Evolutionary conservation across 345 rosid species (phyloP), one percentile per base, ranked within the genome.

Genomic region (Camelina hispida): DNA sequence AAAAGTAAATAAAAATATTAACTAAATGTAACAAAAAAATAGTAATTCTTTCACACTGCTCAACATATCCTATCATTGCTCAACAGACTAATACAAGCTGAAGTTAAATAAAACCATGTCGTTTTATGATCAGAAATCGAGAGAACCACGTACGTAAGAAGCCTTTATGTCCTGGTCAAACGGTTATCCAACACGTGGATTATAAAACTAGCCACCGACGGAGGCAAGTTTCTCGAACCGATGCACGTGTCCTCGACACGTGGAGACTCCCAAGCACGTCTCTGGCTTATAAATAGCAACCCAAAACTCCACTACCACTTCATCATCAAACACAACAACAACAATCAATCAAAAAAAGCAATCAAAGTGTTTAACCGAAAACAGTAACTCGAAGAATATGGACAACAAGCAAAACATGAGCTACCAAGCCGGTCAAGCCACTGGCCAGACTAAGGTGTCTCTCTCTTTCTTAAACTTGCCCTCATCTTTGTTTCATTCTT

Each of bases 381-480:
- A 12, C 28, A 63, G n/a, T 7, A 44, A 37, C 4, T 7, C 8
- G 14, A 63, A 63, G 48, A 66, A 8, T 54, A 72, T 77, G 85
- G 84, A 84, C 79, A 80, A 81, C 73, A 79, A 78, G 54, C 75
- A 84, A 74, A 71, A 66, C 58, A 55, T 81, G 74, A 74, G 85
- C 78, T 82, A 70, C 83, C 76, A 82, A 34, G 87, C 89, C 23
- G 85, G 87, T 25, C 79, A 85, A 75, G 84, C 87, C 82, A 73
- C 87, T 67, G 89, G 87, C 78, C 82, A 83, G 77, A 35, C 86
- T 58, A 80, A 84, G 89, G 96, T 84, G 32, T 67, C 9, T 38
- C 22, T 40, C n/a, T 22, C 20, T 40, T 8, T 42, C 46, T 42
- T 66, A n/a, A n/a, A n/a, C n/a, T n/a, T n/a, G n/a, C n/a, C n/a